These are phyloP conservation scores for Candida germanica DNA, from an alignment of 805 yeast genomes.

Conservation along the genomic window DNA sequence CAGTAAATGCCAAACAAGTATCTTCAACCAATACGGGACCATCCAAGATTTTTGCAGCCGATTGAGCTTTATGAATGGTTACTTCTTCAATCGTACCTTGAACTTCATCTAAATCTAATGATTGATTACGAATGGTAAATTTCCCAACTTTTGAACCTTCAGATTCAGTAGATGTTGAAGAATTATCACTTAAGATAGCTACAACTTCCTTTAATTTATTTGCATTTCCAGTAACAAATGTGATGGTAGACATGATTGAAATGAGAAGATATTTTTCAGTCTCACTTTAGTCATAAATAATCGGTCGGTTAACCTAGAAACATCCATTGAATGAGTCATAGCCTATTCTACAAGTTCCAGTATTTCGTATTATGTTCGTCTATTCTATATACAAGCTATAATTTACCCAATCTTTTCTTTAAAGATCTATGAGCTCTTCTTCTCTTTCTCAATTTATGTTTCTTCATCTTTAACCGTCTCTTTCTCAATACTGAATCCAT, in stretches of 20 bases:
- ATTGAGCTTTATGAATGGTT: slow-evolving; percentile 71
- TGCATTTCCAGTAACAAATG: slow-evolving; percentile 84
- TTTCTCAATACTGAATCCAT: slow-evolving; percentile 75
- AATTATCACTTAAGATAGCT: slow-evolving; percentile 54
- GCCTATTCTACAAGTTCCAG: background rate
- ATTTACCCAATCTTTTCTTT: slow-evolving; percentile 63
- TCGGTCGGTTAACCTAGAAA: too few species aligned
- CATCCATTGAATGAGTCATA: background rate
- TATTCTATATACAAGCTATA: slow-evolving; percentile 14
- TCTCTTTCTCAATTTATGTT: slow-evolving; percentile 95
- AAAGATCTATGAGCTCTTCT: slow-evolving; percentile 88
- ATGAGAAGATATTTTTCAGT: background rate
- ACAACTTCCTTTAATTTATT: slow-evolving; percentile 86
- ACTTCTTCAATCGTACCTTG: slow-evolving; percentile 87
- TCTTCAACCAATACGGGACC: slow-evolving; percentile 96
- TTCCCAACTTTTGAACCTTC: slow-evolving; percentile 40
- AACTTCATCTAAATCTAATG: slow-evolving; percentile 82
- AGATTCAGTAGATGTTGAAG: too few species aligned
- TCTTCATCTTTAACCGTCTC: slow-evolving; percentile 94
- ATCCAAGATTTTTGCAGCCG: slow-evolving; percentile 59
- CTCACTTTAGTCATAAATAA: too few species aligned
- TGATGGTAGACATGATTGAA: slow-evolving; percentile 34
- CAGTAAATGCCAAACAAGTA: slow-evolving; percentile 82
- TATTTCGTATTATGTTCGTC: background rate
- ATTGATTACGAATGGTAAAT: slow-evolving; percentile 53